Evolutionary conservation across 2,329 filamentous ascomycete species (phyloP), one percentile per base, ranked within the genome.

Genomic region (Parastagonospora avenae): DNA sequence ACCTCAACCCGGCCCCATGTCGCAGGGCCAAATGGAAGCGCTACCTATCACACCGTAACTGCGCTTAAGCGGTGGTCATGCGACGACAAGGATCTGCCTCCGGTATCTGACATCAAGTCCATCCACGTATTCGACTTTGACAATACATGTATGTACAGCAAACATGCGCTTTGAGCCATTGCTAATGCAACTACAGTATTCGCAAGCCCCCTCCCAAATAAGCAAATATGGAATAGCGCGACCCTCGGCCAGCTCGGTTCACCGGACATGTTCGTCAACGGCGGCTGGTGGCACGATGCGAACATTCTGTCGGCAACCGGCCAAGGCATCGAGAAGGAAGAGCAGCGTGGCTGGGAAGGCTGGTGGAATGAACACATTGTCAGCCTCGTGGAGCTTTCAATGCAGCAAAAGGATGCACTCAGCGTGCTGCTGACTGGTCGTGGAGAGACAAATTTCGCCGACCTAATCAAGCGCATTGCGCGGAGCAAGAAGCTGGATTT

Each of bases 71-170:
- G 92, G 61, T 97, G 92, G 92, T 96, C 91, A 35, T 85, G 92
- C 62, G 78, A 87, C 54, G 85, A 86, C 67, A 88, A 85, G 68
- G 82, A 87, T 54, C 79, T 94, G 30, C 90, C 91, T 84, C 83
- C 84, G 29, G 80, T 86, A 9, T 80, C 88, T 36, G 80, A 85
- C 48, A 88, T 97, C 74, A 91, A 85, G 71, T 78, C 85, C 8
- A 85, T 99, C 45, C 93, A 97, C 70, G 84, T 99, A 62, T 97
- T 97, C 77, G 94, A 99, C 74, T 99, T 97, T 74, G 94, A 99
- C 76, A 97, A 99, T 70, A 97, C 93, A 32, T 78, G 90, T 93
- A 79, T 72, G 87, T 56, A 32, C 39, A 32, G 35, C 45, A 36
- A 42, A 55, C 44, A 19, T 35, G 31, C 36, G n/a, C 16, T 29